Base-by-base conservation (phyloP, 768 basidiomycete genomes). In the Fistulinella prunicolor region DNA sequence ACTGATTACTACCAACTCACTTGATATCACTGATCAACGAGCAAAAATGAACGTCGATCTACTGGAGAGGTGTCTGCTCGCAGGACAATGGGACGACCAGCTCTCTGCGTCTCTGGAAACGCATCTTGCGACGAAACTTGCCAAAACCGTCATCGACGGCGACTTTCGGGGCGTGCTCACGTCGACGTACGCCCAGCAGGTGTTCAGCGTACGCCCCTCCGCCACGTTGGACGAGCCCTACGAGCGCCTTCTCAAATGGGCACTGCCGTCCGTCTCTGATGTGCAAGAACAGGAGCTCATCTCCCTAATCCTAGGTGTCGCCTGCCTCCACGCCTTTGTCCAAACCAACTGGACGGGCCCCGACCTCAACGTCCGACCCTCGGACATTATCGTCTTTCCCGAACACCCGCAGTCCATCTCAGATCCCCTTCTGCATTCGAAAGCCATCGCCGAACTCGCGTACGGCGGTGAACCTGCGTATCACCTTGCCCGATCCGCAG, bases 311-410 rank as follows among this genome's bases (percentile, higher is more conserved):
- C 54, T 92, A 9, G 91, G 82, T 0, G 75, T 95, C 9, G 83
- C 92, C 6, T 86, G 85, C 53, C 73, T 97, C 20, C 92, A 96
- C 54, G 82, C 89, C 0, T 99, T 94, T 70, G 74, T 94, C 5
- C 96, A 99, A 65, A 77, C 74, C 23, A 99, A 99, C 68, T 99
- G 94, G 93, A 97, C 94, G 0, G 96, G 96, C 6, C 96, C 96
- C 3, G 78, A 88, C 58, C 77, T 96, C 36, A 71, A 82, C 50
- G 65, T 94, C 52, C 66, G 68, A 53, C 62, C 76, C 38, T 57
- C 69, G 55, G 72, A 70, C 29, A 43, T 74, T 39, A 60, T 76
- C 57, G 38, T 65, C 48, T 71, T 79, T 21, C 58, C 71, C 34
- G 55, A 57, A 23, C 53, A 63, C 26, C 38, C 58, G n/a, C 21